Evolutionary conservation across 169 alveolate genomes (phyloP).

Genomic region (Plasmodium malariae): DNA sequence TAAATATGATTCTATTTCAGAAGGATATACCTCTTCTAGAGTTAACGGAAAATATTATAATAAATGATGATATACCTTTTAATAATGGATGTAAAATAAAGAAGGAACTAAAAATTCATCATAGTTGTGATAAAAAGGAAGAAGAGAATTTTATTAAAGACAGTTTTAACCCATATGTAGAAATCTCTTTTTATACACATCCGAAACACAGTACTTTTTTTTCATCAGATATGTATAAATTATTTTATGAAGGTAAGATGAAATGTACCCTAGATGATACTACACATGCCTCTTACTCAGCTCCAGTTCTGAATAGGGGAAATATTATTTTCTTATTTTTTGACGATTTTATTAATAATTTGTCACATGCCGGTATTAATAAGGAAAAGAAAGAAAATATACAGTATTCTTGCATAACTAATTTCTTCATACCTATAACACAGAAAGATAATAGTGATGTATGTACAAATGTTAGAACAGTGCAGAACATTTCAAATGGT

Average conservation of each 20-base stretch:
- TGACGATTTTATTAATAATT: constrained; percentile 25
- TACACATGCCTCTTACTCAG: constrained; percentile 22
- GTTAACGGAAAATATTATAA: not conserved
- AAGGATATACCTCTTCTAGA: constrained; percentile 42
- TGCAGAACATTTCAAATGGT: no score
- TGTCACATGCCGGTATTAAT: not conserved
- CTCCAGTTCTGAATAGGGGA: constrained; percentile 43
- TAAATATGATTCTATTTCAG: constrained; percentile 42
- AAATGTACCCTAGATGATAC: constrained; percentile 23
- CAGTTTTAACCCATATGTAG: constrained; percentile 20
- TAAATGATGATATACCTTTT: constrained; percentile 29
- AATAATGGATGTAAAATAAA: constrained; percentile 31
- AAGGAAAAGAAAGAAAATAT: not conserved
- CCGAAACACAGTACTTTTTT: constrained; percentile 48
- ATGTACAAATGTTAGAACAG: no score
- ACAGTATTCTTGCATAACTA: not conserved
- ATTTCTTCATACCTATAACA: constrained; percentile 9
- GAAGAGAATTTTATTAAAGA: not conserved
- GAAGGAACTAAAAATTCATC: constrained; percentile 10
- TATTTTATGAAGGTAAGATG: constrained; percentile 10
- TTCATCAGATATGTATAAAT: constrained; percentile 11
- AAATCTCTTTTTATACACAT: constrained; percentile 49
- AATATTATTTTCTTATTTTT: constrained; percentile 16
- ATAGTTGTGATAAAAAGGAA: not conserved
- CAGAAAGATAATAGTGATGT: not conserved